Conservation (phyloP, 1,284 basidiomycete species). For the Sutorius eximius region DNA sequence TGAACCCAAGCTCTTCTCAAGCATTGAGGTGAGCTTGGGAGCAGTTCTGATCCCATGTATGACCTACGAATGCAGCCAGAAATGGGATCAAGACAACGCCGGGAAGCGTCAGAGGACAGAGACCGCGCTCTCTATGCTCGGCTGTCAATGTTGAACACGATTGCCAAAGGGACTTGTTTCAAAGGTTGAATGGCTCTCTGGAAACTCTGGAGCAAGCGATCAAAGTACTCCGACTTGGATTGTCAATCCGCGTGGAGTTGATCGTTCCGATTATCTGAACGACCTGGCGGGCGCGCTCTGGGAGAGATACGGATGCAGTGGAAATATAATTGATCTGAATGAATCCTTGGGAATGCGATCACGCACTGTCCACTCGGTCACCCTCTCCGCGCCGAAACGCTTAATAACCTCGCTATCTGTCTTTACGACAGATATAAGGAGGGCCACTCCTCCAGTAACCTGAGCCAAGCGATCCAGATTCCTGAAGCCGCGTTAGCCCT, state of each 20-base stretch:
- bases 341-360: not conserved
- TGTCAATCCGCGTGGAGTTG: not conserved
- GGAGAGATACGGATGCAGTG: not conserved
- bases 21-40: not conserved
- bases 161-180: not conserved
- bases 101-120: not conserved
- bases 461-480: conserved; percentile 6
- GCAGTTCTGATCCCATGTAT: not conserved
- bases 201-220: not conserved
- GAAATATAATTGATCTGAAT: not conserved
- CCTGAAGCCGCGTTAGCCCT: conserved; percentile 5
- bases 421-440: conserved; percentile 1
- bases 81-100: not conserved
- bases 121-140: not conserved
- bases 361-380: not conserved
- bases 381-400: conserved; percentile 1
- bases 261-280: not conserved
- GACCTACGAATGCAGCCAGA: not conserved
- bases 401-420: conserved; percentile 5
- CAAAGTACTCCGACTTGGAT: not conserved
- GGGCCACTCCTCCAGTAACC: not conserved
- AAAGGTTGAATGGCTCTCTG: not conserved
- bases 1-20: no score
- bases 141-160: not conserved
- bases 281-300: conserved; percentile 3